Evolutionary conservation across 495 filamentous ascomycete species (phyloP).

Genomic region (Neurospora hispaniola): DNA sequence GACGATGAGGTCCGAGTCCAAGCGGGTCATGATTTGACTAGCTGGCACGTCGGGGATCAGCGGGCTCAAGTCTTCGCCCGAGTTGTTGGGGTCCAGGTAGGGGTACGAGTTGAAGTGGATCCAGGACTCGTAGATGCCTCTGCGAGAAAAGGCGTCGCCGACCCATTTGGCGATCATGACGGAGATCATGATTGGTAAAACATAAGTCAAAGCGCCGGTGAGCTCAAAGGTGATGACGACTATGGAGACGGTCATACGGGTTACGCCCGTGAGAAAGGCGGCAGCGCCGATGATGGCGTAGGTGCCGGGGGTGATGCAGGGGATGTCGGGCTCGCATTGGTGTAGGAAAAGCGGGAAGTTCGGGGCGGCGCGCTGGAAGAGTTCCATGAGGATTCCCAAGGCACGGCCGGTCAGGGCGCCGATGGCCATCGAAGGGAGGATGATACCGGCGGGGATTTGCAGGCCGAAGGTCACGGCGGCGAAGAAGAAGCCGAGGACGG

Average conservation of each 20-base stretch:
- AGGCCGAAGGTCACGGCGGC: conserved; percentile 87
- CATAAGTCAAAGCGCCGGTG: conserved; percentile 90
- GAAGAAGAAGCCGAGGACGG: conserved; percentile 73
- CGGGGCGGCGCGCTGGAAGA: conserved; percentile 75
- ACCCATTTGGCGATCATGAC: conserved; percentile 99
- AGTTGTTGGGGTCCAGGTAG: conserved; percentile 67
- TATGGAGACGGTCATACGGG: conserved; percentile 92
- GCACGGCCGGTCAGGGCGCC: conserved; percentile 89
- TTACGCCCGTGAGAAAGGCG: conserved; percentile 93
- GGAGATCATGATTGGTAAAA: conserved; percentile 98
- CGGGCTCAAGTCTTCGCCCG: conserved; percentile 56
- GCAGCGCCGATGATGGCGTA: conserved; percentile 97
- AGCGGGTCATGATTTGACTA: conserved; percentile 76
- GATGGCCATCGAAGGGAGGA: conserved; percentile 94
- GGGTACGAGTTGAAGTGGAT: conserved; percentile 95
- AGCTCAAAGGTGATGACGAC: conserved; percentile 99
- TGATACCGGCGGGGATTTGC: conserved; percentile 93
- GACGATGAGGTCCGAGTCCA: conserved; percentile 73
- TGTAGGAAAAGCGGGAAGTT: conserved; percentile 58
- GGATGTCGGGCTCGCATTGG: conserved; percentile 75
- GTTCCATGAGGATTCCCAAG: conserved; percentile 76
- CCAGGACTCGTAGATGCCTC: conserved; percentile 97
- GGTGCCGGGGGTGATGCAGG: conserved; percentile 86
- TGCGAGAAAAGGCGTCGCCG: conserved; percentile 87
- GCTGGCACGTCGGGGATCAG: conserved; percentile 70